Conservation (phyloP, 73 alveolate species). For the Symbiodinium pilosum region DNA sequence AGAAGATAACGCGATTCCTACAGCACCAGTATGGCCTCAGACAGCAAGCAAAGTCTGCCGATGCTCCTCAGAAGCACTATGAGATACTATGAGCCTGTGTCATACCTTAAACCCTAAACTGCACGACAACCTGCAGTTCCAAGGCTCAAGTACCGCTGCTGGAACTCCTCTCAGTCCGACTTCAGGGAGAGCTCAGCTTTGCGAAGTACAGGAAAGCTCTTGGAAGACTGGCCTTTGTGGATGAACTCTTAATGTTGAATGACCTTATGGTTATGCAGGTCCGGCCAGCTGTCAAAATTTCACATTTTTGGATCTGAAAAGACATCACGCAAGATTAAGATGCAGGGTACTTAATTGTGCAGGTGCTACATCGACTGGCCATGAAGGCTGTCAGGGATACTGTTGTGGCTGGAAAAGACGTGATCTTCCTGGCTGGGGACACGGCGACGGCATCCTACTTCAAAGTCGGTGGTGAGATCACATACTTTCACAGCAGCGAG, state of each 20-base stretch:
- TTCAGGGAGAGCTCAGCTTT: background rate
- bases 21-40: slow-evolving; percentile 34
- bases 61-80: no score
- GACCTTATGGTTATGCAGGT: background rate
- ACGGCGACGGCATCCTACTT: background rate
- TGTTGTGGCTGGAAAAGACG: background rate
- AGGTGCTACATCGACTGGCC: background rate
- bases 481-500: background rate
- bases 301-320: no score
- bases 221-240: background rate
- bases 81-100: no score
- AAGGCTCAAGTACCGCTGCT: background rate
- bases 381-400: background rate
- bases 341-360: no score
- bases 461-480: background rate
- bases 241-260: background rate
- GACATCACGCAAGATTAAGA: no score
- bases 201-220: background rate
- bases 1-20: slow-evolving; percentile 33
- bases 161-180: background rate
- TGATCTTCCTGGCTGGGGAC: background rate
- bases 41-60: background rate
- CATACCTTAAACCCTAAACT: no score
- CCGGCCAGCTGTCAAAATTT: no score
- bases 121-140: no score